phyloP scores from a whole-genome alignment of 805 yeast genomes.

The Saturnispora quitensis region DNA sequence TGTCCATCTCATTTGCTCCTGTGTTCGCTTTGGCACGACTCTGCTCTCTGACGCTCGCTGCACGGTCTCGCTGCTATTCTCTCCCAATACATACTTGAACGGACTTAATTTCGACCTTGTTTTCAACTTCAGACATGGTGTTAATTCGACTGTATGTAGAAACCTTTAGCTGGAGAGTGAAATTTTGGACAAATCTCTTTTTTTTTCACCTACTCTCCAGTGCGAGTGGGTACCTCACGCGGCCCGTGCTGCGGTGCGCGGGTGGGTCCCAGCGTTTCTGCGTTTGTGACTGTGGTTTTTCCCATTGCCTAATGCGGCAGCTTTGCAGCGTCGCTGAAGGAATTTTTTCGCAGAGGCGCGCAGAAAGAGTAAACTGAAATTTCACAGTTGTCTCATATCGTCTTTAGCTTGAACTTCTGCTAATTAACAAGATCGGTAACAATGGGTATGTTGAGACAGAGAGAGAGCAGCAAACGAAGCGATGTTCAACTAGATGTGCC shows the following conservation, averaged over 20 bases:
- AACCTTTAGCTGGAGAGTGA: background rate
- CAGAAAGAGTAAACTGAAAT: background rate
- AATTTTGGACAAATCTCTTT: background rate
- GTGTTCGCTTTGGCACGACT: too few species aligned
- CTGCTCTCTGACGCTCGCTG: too few species aligned
- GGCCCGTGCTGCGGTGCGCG: constrained; percentile 6
- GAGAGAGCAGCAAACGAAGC: too few species aligned
- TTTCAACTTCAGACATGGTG: constrained; percentile 33
- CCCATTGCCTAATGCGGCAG: background rate
- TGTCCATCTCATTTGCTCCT: constrained; percentile 6
- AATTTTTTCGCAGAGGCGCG: background rate
- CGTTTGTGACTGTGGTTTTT: background rate
- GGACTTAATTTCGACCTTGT: constrained; percentile 41
- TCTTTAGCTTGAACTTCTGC: background rate
- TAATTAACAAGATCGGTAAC: constrained; percentile 6
- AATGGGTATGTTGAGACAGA: constrained; percentile 11
- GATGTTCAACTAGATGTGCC: too few species aligned
- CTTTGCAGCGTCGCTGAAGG: background rate
- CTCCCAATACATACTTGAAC: constrained; percentile 65
- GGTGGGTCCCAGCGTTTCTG: background rate
- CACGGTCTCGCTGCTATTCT: background rate
- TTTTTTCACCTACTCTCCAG: background rate
- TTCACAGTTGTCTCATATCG: background rate
- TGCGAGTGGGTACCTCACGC: background rate
- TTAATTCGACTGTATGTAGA: background rate